phyloP scores from a whole-genome alignment of 2,329 filamentous ascomycete genomes.

The Amesomyces nigricolor region DNA sequence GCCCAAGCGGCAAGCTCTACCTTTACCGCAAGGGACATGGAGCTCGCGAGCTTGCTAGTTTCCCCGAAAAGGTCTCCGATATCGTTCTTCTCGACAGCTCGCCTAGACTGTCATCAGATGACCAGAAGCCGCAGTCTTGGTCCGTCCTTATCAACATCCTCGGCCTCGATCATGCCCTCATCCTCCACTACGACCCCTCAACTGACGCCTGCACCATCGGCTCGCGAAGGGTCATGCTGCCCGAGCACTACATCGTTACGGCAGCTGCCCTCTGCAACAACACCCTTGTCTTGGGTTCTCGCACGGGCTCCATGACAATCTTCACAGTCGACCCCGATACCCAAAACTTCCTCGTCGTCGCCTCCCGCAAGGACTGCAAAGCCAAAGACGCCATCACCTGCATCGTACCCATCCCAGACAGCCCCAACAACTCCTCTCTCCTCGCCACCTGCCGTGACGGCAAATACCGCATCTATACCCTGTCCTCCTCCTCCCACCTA shows the following conservation, averaged over 20 bases:
- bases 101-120: background rate
- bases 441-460: slow-evolving; percentile 74
- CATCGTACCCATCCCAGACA: slow-evolving; percentile 46
- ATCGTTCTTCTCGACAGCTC: slow-evolving; percentile 37
- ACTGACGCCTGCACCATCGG: slow-evolving; percentile 27
- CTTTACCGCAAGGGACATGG: slow-evolving; percentile 33
- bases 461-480: slow-evolving; percentile 59
- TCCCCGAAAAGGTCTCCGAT: slow-evolving; percentile 47
- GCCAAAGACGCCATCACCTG: slow-evolving; percentile 62
- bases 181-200: slow-evolving; percentile 35
- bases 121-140: slow-evolving; percentile 5
- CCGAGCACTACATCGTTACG: slow-evolving; percentile 46
- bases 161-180: slow-evolving; percentile 39
- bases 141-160: slow-evolving; percentile 42
- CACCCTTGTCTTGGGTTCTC: slow-evolving; percentile 49
- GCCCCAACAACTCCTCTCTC: slow-evolving; percentile 39
- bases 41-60: slow-evolving; percentile 34
- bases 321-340: slow-evolving; percentile 23
- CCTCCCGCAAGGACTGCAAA: slow-evolving; percentile 36
- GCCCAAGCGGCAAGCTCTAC: slow-evolving; percentile 44
- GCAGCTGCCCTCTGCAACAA: slow-evolving; percentile 39
- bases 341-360: slow-evolving; percentile 27
- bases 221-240: slow-evolving; percentile 34
- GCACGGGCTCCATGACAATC: slow-evolving; percentile 45
- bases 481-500: slow-evolving; percentile 29